Evolutionary conservation across 495 filamentous ascomycete genomes (phyloP), one percentile per base, ranked within the genome.

Genomic region (Hypoxylon rickii): DNA sequence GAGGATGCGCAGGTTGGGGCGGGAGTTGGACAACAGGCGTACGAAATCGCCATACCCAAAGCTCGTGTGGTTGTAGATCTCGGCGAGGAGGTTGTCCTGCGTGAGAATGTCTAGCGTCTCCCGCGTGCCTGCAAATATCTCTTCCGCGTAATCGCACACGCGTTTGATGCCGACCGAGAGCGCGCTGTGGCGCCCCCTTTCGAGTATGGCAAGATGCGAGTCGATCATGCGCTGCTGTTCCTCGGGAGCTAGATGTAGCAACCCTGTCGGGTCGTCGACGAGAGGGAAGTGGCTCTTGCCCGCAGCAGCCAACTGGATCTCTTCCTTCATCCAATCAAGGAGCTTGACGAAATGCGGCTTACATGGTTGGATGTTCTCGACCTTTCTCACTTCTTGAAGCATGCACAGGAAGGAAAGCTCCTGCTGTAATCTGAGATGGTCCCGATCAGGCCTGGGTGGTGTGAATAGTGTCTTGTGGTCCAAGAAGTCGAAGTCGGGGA

Each of bases 41-140:
- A 70, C 50, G 7, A 63, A 65, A 12, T 62, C 45, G 52, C 56
- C 39, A 16, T 56, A 61, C 12, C 47, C 64, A 32, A 68, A 68
- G n/a, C 53, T 58, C 7, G 53, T 44, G 31, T 36, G 44, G 47
- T 67, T 58, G 57, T 76, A 75, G 11, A 76, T 50, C 21, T 65
- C 55, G 2, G 60, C 46, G 2, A 75, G 60, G 1, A 71, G 38
- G 43, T 65, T 55, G 24, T 64, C 70, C 13, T 64, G 39, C 50
- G 71, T 55, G 20, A 76, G 65, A 4, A 75, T 29, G 11, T 73
- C 64, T 16, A 75, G 50, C 1, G 70, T 51, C 38, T 73, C 62
- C 7, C 20, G 31, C 32, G 59, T 22, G 8, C 70, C 73, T 0
- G 49, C 33, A 57, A 74, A 70, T 3, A 74, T 43, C 11, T 37